Base-by-base conservation (phyloP, 768 basidiomycete species). In the Lentinula aciculospora region DNA sequence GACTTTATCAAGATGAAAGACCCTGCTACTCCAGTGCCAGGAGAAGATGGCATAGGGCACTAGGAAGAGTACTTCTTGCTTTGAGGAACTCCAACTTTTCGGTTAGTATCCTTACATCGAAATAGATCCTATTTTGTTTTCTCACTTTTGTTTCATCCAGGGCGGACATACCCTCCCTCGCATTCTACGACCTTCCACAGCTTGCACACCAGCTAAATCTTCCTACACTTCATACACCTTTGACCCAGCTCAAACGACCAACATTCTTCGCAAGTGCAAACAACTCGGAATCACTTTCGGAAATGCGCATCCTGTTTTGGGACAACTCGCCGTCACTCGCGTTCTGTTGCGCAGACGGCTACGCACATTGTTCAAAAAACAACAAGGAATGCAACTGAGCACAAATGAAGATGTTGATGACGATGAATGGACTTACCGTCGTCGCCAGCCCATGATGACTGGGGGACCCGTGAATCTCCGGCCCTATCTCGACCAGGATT, bases 161-260 rank as follows among this genome's bases (percentile, higher is more conserved):
- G 84, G 83, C 3, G 83, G 83, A 2, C 83, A 85, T 48, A 79
- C 80, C 0, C 69, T 85, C 8, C 82, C 83, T 2, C 71, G 78
- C 46, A 76, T 67, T 15, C 53, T 73, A 34, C 74, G 75, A 1
- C 63, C 61, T 28, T 56, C 64, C 4, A 79, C 79, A 0, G 60
- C 63, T 1, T 65, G 65, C 44, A 70, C 67, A 0, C 73, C 77
- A 6, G 74, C 81, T 4, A 62, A 63, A 25, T 74, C 78, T 21
- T 65, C 66, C 29, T n/a, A 28, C 13, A 45, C 66, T 10, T 39
- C 54, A 3, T 57, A 53, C 25, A 58, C 61, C 6, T 71, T 77
- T 44, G 67, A 74, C 1, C 44, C 44, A 0, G 64, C 70, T 7
- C 65, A 69, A 40, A 75, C 73, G 12, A 53, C 58, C 9, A 48